Evolutionary conservation across 2,329 filamentous ascomycete species (phyloP), one percentile per base, ranked within the genome.

Genomic region (Scytalidium sp.): DNA sequence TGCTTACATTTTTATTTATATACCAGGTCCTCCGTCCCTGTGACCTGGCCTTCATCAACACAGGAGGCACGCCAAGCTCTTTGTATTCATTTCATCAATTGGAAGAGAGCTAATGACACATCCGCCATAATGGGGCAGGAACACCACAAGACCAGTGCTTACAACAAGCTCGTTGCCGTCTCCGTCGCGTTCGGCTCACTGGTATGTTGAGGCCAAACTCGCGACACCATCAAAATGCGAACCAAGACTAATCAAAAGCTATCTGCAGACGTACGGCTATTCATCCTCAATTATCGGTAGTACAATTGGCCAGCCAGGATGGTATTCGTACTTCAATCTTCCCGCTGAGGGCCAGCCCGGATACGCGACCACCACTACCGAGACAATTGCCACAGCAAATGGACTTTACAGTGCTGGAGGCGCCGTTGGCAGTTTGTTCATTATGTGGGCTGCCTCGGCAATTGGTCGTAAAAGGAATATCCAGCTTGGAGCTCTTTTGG

Each of bases 261-360:
- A n/a, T n/a, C n/a, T 9, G 22, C 47, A 75, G 73, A 77, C 75
- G 2, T 78, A 78, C 53, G 75, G 75, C 19, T 78, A 78, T 54
- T 72, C 69, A 46, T 67, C 75, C 8, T 76, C 75, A 2, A 70
- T 78, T 32, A 78, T 79, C 32, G 67, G 70, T 36, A 75, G 72
- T 49, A 79, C 75, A 15, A 77, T 79, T 46, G 76, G 76, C 8
- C 75, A 79, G 48, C 73, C 75, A 3, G 75, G 75, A 53, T 79
- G 74, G 73, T 79, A 75, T 56, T 52, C 59, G 17, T 78, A 71
- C 60, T 78, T 79, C 56, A 56, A 73, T 41, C 67, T 79, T 9
- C 75, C 75, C 1, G 52, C 51, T 10, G 60, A 69, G 25, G 72
- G 70, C 11, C 66, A 75, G 48, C 62, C 64, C 0, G 75, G 74